phyloP scores from a whole-genome alignment of 208 protist genomes.

The Leishmania aethiopica region DNA sequence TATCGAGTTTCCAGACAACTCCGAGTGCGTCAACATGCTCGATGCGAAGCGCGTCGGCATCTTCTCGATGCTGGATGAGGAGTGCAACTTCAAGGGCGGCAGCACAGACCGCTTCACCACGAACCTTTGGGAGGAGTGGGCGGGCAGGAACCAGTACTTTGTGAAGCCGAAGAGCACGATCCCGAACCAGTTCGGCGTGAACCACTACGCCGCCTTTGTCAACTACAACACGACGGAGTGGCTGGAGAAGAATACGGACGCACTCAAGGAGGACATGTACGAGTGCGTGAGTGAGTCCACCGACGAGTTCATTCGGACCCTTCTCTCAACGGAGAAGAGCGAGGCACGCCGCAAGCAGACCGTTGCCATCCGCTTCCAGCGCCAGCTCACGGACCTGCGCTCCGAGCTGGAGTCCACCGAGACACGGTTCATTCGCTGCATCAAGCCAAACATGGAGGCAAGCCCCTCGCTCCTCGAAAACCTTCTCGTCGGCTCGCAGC shows the following conservation, averaged over 20 bases:
- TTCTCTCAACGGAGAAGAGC: conserved; percentile 53
- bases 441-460: conserved; percentile 91
- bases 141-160: conserved; percentile 67
- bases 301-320: conserved; percentile 63
- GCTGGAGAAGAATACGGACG: conserved; percentile 93
- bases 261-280: conserved; percentile 86
- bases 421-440: conserved; percentile 95
- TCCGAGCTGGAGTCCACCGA: conserved; percentile 82
- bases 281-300: conserved; percentile 46
- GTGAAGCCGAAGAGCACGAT: conserved; percentile 85
- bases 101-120: conserved; percentile 70
- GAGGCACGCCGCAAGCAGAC: conserved; percentile 70
- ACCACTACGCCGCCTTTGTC: conserved; percentile 92
- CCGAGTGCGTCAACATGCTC: conserved; percentile 88
- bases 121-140: conserved; percentile 75
- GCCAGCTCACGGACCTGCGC: conserved; percentile 77
- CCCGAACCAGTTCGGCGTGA: conserved; percentile 87
- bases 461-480: conserved; percentile 71
- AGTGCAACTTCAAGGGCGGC: conserved; percentile 85
- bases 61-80: conserved; percentile 91
- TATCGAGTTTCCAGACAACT: conserved; percentile 89
- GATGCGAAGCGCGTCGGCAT: conserved; percentile 77
- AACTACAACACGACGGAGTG: conserved; percentile 88
- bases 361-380: conserved; percentile 81
- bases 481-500: conserved; percentile 80